These are phyloP conservation scores for Mesembryanthemum crystallinum DNA, from an alignment of 148 eudicot genomes.

Conservation along the genomic window DNA sequence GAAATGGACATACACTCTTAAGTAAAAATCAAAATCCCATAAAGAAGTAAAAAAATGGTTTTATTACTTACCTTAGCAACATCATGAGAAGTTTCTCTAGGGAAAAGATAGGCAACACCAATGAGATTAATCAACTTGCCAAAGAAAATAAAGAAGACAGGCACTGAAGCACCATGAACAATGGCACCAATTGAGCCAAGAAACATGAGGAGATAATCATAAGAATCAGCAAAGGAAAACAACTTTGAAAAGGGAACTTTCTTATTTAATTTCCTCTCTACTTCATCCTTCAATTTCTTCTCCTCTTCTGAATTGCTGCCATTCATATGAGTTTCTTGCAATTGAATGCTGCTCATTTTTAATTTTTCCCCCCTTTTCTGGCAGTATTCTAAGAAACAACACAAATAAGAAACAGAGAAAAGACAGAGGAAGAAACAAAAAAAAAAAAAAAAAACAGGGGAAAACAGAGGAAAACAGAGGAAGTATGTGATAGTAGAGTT, in stretches of 20 bases:
- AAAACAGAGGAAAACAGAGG: background rate
- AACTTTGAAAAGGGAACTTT: constrained; percentile 49
- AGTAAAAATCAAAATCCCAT: background rate
- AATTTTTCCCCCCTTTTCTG: too few relatives aligned
- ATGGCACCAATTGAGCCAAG: constrained; percentile 74
- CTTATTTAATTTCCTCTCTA: constrained; percentile 12
- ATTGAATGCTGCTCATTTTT: constrained; percentile 28
- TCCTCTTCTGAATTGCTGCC: background rate
- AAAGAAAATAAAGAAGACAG: constrained; percentile 90
- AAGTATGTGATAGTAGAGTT: background rate
- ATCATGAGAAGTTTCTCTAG: constrained; percentile 76
- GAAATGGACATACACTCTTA: too few relatives aligned
- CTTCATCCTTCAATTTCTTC: constrained; percentile 1
- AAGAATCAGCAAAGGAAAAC: constrained; percentile 65
- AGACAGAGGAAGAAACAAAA: background rate
- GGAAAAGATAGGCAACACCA: constrained; percentile 86
- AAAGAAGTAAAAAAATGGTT: background rate
- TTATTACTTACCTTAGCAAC: constrained; percentile 65
- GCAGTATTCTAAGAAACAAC: too few relatives aligned
- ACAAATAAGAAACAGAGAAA: background rate
- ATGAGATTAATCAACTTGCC: constrained; percentile 82
- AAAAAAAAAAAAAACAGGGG: too few relatives aligned
- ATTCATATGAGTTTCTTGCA: constrained; percentile 17
- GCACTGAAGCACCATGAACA: constrained; percentile 83
- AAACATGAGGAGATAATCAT: constrained; percentile 67